Evolutionary conservation across 2,329 filamentous ascomycete species (phyloP).

Genomic region (Aureobasidium sp.): DNA sequence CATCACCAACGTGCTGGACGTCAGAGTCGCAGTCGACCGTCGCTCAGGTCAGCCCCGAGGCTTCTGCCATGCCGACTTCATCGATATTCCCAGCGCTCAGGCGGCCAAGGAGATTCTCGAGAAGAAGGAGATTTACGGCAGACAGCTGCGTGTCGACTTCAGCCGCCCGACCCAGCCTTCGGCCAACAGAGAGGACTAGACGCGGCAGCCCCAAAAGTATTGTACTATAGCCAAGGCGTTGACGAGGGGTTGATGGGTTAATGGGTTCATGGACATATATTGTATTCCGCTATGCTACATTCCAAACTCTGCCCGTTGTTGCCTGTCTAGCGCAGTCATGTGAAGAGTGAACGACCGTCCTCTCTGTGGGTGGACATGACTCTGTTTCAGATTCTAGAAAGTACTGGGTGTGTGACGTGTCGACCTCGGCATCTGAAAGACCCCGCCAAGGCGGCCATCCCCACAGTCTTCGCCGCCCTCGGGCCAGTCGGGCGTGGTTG

Average conservation of each 20-base stretch:
- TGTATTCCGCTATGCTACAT: not conserved
- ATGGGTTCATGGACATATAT: not conserved
- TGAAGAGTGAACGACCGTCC: not conserved
- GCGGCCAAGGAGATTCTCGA: conserved; percentile 49
- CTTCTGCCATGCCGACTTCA: conserved; percentile 77
- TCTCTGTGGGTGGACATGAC: too few species aligned
- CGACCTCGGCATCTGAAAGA: not conserved
- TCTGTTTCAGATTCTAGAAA: too few species aligned
- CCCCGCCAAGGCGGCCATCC: not conserved
- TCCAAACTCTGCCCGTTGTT: not conserved
- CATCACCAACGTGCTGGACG: conserved; percentile 60
- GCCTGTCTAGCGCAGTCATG: not conserved
- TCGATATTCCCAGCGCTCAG: conserved; percentile 55
- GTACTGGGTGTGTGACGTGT: too few species aligned
- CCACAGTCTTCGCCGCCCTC: conserved; percentile 3
- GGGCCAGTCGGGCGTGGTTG: not conserved
- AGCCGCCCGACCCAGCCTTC: conserved; percentile 17
- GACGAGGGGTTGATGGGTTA: not conserved
- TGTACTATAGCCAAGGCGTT: conserved; percentile 7
- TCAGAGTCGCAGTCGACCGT: conserved; percentile 75
- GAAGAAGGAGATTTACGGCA: conserved; percentile 53
- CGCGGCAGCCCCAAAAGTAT: not conserved
- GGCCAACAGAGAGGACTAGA: not conserved
- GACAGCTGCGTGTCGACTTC: conserved; percentile 58
- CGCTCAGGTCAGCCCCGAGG: conserved; percentile 71